These are phyloP conservation scores for Stenocarpella maydis DNA, from an alignment of 2,329 filamentous ascomycete species.

Conservation along the genomic window DNA sequence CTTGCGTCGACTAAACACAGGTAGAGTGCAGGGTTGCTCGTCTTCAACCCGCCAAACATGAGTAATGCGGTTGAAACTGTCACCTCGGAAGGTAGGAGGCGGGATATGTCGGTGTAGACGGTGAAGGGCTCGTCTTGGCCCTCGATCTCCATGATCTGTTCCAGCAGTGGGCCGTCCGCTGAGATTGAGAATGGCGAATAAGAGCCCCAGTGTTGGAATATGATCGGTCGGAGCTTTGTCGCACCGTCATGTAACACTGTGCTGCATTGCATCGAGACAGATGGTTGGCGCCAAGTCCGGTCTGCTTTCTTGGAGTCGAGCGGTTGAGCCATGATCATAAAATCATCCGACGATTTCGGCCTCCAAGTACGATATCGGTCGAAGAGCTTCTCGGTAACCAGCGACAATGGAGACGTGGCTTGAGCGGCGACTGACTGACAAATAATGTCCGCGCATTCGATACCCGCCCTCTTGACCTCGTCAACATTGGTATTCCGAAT, in stretches of 20 bases:
- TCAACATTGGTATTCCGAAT: background rate
- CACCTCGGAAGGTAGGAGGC: fast-evolving
- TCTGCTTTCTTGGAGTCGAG: background rate
- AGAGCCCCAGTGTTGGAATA: background rate
- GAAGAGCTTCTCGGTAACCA: background rate
- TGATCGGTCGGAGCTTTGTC: no score
- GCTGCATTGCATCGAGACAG: conserved; percentile 1
- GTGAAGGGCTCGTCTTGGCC: background rate
- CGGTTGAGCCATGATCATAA: background rate
- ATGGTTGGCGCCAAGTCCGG: background rate
- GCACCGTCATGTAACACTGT: background rate
- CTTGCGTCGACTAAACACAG: background rate
- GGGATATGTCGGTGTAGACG: background rate
- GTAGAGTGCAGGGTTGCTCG: background rate
- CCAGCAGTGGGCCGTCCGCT: background rate
- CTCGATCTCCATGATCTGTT: background rate
- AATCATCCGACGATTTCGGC: background rate
- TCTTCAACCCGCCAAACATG: no score
- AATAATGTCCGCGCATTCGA: background rate
- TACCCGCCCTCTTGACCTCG: background rate
- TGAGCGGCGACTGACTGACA: background rate
- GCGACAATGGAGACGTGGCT: background rate
- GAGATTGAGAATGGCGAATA: background rate
- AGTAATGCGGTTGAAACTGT: background rate
- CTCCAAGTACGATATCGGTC: background rate